A percentile compares a stretch with the other conserved stretches of the same genome.
Evolutionary conservation across 2,329 filamentous ascomycete genomes (phyloP).

Genomic region (Corynespora cassiicola): DNA sequence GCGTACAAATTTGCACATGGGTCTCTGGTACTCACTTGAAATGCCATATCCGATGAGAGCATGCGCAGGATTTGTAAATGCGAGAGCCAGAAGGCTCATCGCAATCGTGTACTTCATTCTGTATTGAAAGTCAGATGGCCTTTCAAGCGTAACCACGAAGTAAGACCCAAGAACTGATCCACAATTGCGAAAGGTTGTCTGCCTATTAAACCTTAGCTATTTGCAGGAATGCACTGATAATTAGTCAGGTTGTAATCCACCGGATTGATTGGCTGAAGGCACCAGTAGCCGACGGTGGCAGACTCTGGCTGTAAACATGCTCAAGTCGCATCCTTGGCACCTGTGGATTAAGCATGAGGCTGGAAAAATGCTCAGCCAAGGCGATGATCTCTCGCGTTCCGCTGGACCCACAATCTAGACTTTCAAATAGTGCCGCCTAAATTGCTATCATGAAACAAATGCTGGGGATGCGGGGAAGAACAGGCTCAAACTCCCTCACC

Average conservation of each 20-base stretch:
- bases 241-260: too few species aligned
- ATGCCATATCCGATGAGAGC: conserved; percentile 19
- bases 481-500: conserved; percentile 13
- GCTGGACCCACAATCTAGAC: neutral
- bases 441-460: neutral
- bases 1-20: neutral
- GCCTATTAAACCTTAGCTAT: neutral
- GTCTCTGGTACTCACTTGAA: conserved; percentile 3
- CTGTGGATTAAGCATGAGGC: neutral
- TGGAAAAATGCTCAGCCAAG: conserved; percentile 7
- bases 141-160: neutral
- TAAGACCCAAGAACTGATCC: neutral
- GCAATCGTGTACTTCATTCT: conserved; percentile 3
- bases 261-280: too few species aligned
- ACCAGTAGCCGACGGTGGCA: conserved; percentile 1
- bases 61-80: conserved; percentile 2
- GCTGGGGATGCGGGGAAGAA: conserved; percentile 1
- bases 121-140: neutral
- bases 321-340: conserved; percentile 3
- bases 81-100: conserved; percentile 7
- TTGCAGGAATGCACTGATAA: conserved; percentile 2
- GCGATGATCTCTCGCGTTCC: neutral
- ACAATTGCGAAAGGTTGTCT: conserved; percentile 1
- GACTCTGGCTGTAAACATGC: conserved; percentile 10
- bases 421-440: neutral